Evolutionary conservation across 139 green algal genomes (phyloP), one percentile per base, ranked within the genome.

Genomic region (Chlamydomonas asymmetrica): DNA sequence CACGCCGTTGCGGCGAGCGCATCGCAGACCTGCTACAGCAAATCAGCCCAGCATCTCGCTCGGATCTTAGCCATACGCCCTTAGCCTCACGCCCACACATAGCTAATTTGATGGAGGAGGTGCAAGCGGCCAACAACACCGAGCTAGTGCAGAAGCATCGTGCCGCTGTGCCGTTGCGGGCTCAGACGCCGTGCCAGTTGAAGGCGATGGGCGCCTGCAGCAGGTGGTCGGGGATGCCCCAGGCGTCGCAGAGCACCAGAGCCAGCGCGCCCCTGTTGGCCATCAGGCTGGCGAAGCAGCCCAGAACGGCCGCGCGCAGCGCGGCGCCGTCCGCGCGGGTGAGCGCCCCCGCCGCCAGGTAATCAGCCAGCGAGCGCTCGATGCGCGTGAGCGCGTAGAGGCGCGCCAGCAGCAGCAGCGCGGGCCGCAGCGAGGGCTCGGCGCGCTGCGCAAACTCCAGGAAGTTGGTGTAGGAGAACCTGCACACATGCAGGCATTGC

Each of bases 191-290:
- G 60, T 74, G 65, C 89, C 89, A 92, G 82, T 91, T 71, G 32
- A 83, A 84, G 1, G 91, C 91, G 31, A 95, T 94, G 56, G 91
- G 91, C 40, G 91, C 91, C 56, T 82, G 74, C 38, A 97, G 68
- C 35, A 94, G 73, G 71, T 95, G 87, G 61, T 95, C 90, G 1
- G 91, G 91, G 57, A 94, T 90, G 70, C 84, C 92, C 76, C 95
- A 95, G 35, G 74, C 88, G 16, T 92, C 84, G 73, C 83, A 91
- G 37, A 96, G 79, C 68, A 25, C 32, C 34, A 93, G 80, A 32
- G 84, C 89, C 18, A 84, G 61, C 9, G 34, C 52, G 29, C 79
- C 86, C 18, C 67, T 59, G 63, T 83, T 72, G 0, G 65, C 80
- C 29, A 66, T 79, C 57, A 96, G 80, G 43, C 57, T 57, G 35